These are phyloP conservation scores for Papilionanthe hybrid DNA, from an alignment of 116 monocot species.

Conservation along the genomic window DNA sequence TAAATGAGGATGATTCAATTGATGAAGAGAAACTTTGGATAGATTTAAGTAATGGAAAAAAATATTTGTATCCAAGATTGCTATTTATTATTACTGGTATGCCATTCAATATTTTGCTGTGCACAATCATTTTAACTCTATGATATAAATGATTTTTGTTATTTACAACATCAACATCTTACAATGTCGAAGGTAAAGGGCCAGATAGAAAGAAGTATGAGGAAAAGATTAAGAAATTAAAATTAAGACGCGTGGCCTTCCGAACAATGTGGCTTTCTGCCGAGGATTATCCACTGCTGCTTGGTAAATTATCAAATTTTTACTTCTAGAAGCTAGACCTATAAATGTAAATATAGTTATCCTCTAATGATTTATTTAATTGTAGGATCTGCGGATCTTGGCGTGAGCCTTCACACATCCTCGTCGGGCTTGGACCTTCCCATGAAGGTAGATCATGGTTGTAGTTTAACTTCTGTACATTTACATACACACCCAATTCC, in stretches of 20 bases:
- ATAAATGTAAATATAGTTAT: neutral
- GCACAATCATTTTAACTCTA: neutral
- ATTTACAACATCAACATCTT: slow-evolving; percentile 2
- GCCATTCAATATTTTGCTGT: neutral
- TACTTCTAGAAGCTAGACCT: neutral
- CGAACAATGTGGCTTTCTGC: slow-evolving; percentile 90
- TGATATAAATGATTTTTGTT: neutral
- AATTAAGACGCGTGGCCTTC: slow-evolving; percentile 84
- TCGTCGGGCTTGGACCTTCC: slow-evolving; percentile 98
- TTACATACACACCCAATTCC: no score
- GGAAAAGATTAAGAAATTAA: slow-evolving; percentile 65
- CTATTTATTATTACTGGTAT: slow-evolving; percentile 86
- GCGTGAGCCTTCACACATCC: slow-evolving; percentile 88
- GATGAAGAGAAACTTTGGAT: slow-evolving; percentile 66
- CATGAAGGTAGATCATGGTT: slow-evolving; percentile 66
- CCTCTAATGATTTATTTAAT: slow-evolving; percentile 9
- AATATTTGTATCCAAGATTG: slow-evolving; percentile 67
- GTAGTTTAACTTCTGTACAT: neutral
- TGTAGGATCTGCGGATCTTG: slow-evolving; percentile 94
- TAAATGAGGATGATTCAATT: slow-evolving; percentile 73
- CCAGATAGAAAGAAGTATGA: slow-evolving; percentile 88
- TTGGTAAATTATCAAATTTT: slow-evolving; percentile 37
- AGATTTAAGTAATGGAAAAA: slow-evolving; percentile 48
- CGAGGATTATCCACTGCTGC: slow-evolving; percentile 86
- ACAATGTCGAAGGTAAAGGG: slow-evolving; percentile 67